Base-by-base conservation (phyloP, 257 asterid genomes). In the Knoxia roxburghii region DNA sequence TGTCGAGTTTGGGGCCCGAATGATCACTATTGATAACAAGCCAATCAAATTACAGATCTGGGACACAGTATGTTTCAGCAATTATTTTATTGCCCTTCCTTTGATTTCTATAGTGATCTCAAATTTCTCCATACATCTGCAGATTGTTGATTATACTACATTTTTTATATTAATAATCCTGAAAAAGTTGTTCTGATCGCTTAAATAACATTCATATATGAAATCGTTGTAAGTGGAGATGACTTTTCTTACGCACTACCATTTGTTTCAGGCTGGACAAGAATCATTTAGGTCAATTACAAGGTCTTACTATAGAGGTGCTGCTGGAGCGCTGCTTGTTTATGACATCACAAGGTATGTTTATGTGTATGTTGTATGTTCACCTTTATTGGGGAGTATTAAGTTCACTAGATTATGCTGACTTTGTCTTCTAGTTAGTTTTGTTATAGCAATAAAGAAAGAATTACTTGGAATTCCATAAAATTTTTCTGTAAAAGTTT, bases 251-350 rank as follows among this genome's bases (percentile, higher is more conserved):
- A 61, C 55, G 10, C n/a, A 60, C 30, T 30, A 60, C 54, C 15
- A 58, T 56, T 39, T 39, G 3, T 79, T 9, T 41, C 76, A 85
- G 96, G 95, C 95, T 65, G 96, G 96, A 24, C 95, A 89, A 80
- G 97, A 90, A 80, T 80, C 86, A 32, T 90, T 90, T 79, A 80
- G 95, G 68, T 86, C 96, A 59, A 79, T 90, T 37, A 83, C 97
- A 0, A 85, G 89, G 82, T 82, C 86, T 37, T 90, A 90, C 86
- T 90, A 88, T 79, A 80, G 96, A 79, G 96, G 95, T 75, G 95
- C 95, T 50, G 96, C 91, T 26, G 96, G 95, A 55, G 96, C 96
- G 18, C 83, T 89, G 46, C 89, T 89, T 23, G 96, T 89, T 72
- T 89, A 89, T 74, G 96, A 89, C 75, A 89, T 89, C 67, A 86